A percentile compares a stretch with the other conserved stretches of the same genome.
Conservation (phyloP, 345 rosid species). For the Noccaea caerulescens region DNA sequence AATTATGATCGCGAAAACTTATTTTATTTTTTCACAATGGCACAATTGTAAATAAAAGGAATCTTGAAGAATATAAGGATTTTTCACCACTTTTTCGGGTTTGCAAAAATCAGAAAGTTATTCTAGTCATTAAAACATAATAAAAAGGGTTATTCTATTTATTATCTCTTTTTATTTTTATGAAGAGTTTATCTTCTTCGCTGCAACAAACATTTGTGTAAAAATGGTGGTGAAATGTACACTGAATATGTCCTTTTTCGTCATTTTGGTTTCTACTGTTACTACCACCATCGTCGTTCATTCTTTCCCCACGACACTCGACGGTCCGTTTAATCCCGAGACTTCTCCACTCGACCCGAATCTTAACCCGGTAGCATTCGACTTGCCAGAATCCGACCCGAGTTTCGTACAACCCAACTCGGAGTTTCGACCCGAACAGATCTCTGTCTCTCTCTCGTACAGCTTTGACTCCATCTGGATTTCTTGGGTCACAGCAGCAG, state of each 20-base stretch:
- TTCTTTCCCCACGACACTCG: conserved; percentile 57
- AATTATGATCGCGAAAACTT: too few relatives aligned
- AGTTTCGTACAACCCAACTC: conserved; percentile 49
- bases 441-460: conserved; percentile 77
- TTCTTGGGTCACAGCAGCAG: conserved; percentile 97
- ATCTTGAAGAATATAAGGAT: too few relatives aligned
- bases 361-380: conserved; percentile 66
- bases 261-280: conserved; percentile 10
- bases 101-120: too few relatives aligned
- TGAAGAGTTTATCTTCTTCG: conserved; percentile 31
- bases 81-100: too few relatives aligned
- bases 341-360: conserved; percentile 65
- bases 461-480: conserved; percentile 69
- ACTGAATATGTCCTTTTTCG: conserved; percentile 9
- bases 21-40: too few relatives aligned
- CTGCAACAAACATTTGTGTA: conserved; percentile 16
- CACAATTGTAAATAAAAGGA: too few relatives aligned
- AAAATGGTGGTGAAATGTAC: conserved; percentile 30
- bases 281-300: conserved; percentile 20
- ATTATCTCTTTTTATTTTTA: too few relatives aligned
- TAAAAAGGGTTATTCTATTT: too few relatives aligned
- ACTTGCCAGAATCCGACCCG: conserved; percentile 78
- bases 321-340: conserved; percentile 78
- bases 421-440: conserved; percentile 69
- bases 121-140: too few relatives aligned